These are phyloP conservation scores for Myochromella boudieri DNA, from an alignment of 768 basidiomycete species.

Conservation along the genomic window DNA sequence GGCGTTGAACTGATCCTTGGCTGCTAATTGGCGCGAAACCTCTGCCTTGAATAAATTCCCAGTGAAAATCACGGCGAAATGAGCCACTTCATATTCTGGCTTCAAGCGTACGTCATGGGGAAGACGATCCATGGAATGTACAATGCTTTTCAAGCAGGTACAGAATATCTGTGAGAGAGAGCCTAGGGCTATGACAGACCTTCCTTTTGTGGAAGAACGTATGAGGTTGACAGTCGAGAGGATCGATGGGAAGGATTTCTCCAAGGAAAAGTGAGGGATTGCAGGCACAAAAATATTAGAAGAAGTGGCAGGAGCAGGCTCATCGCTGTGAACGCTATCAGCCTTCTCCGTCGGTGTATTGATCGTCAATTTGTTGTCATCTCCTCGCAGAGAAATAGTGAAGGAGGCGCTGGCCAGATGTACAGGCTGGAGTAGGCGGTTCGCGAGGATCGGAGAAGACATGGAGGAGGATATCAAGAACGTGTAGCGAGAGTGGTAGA, in stretches of 20 bases:
- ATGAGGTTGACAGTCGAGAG: slow-evolving; percentile 27
- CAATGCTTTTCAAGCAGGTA: slow-evolving; percentile 14
- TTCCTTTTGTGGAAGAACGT: slow-evolving; percentile 18
- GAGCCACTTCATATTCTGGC: slow-evolving; percentile 16
- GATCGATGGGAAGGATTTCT: slow-evolving; percentile 36
- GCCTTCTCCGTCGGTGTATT: slow-evolving; percentile 16
- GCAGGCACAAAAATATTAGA: slow-evolving; percentile 15
- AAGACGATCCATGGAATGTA: slow-evolving; percentile 16
- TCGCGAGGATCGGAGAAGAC: slow-evolving; percentile 11
- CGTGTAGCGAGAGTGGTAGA: neutral
- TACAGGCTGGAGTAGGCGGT: neutral
- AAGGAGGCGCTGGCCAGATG: neutral
- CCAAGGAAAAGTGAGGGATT: slow-evolving; percentile 26
- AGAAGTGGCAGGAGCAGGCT: slow-evolving; percentile 23
- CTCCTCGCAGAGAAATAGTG: too few relatives aligned
- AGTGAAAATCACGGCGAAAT: slow-evolving; percentile 13
- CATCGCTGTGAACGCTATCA: slow-evolving; percentile 23
- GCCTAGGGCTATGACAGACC: slow-evolving; percentile 1
- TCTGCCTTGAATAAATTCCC: slow-evolving; percentile 13
- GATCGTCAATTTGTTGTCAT: slow-evolving; percentile 9
- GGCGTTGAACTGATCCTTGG: neutral
- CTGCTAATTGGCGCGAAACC: neutral
- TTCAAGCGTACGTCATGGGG: slow-evolving; percentile 12
- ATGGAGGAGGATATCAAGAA: neutral
- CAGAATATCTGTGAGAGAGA: slow-evolving; percentile 19